These are phyloP conservation scores for Alopecurus myosuroides DNA, from an alignment of 176 grass and related monocot species.

Conservation along the genomic window DNA sequence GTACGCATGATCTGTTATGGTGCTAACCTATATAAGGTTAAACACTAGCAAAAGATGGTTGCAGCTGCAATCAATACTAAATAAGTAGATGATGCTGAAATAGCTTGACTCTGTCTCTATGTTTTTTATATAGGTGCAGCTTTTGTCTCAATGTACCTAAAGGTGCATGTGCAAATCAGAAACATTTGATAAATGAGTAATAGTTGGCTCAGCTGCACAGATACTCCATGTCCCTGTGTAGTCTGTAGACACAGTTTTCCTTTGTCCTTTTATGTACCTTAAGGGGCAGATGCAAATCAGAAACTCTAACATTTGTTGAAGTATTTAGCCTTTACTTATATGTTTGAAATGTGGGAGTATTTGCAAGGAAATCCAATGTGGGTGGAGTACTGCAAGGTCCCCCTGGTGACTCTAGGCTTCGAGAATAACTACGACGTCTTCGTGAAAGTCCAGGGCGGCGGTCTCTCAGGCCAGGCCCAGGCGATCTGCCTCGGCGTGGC, in stretches of 20 bases:
- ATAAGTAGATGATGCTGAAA: not conserved
- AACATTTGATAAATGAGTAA: too few relatives aligned
- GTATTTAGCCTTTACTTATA: not conserved
- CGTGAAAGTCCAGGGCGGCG: slow-evolving; percentile 87
- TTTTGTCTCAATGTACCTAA: too few relatives aligned
- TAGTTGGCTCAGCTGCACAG: not conserved
- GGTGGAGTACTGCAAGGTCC: slow-evolving; percentile 77
- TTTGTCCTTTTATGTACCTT: not conserved
- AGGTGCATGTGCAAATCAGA: too few relatives aligned
- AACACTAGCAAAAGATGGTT: not conserved
- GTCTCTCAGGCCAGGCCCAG: slow-evolving; percentile 86
- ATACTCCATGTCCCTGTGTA: not conserved
- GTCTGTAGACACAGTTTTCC: not conserved
- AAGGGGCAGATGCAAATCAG: not conserved
- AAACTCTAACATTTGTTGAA: not conserved
- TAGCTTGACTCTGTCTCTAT: not conserved
- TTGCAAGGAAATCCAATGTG: slow-evolving; percentile 76
- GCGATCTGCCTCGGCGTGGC: slow-evolving; percentile 87
- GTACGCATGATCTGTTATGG: not conserved
- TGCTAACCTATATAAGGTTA: not conserved
- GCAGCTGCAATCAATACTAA: not conserved
- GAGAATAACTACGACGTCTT: slow-evolving; percentile 89
- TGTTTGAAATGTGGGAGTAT: slow-evolving; percentile 51
- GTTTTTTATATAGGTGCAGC: too few relatives aligned
- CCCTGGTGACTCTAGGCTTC: slow-evolving; percentile 64